phyloP scores from a whole-genome alignment of 768 basidiomycete species.

The Leccinum aurantiacum region DNA sequence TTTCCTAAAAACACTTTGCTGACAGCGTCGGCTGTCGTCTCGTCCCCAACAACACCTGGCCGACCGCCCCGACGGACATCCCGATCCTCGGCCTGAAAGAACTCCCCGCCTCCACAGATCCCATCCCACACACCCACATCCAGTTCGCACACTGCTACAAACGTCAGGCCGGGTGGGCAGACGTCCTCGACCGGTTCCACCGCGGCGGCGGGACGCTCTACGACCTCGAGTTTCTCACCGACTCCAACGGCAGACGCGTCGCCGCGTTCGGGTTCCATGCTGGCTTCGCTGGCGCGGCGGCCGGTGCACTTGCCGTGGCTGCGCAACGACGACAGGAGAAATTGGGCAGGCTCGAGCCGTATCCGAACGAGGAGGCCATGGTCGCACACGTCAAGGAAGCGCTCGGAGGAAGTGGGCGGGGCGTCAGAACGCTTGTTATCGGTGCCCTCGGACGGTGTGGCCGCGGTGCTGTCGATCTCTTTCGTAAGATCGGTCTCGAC shows the following conservation, averaged over 20 bases:
- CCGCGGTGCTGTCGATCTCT: slow-evolving; percentile 91
- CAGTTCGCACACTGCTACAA: slow-evolving; percentile 99
- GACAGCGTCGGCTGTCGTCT: slow-evolving; percentile 81
- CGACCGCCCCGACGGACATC: slow-evolving; percentile 65
- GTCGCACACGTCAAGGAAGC: slow-evolving; percentile 65
- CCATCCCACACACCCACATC: slow-evolving; percentile 92
- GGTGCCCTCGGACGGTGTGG: slow-evolving; percentile 96
- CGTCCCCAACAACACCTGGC: slow-evolving; percentile 88
- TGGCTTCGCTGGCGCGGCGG: slow-evolving; percentile 97
- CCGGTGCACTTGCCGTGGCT: slow-evolving; percentile 79
- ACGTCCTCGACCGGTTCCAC: slow-evolving; percentile 82
- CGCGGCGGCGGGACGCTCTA: slow-evolving; percentile 84
- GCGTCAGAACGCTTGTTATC: slow-evolving; percentile 87
- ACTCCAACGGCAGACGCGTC: slow-evolving; percentile 81
- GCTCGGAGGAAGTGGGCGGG: slow-evolving; percentile 67
- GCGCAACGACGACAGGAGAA: slow-evolving; percentile 58
- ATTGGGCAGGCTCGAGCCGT: slow-evolving; percentile 76
- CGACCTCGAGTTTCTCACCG: slow-evolving; percentile 93
- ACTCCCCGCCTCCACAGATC: slow-evolving; percentile 77
- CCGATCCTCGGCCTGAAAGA: slow-evolving; percentile 97
- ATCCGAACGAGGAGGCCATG: slow-evolving; percentile 82
- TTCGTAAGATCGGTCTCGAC: slow-evolving; percentile 90
- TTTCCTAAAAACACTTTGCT: too few species aligned
- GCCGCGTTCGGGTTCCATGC: slow-evolving; percentile 99
- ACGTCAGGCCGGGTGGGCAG: slow-evolving; percentile 88